These are phyloP conservation scores for Brasilioporus rufonigricans DNA, from an alignment of 768 basidiomycete genomes.

Conservation along the genomic window DNA sequence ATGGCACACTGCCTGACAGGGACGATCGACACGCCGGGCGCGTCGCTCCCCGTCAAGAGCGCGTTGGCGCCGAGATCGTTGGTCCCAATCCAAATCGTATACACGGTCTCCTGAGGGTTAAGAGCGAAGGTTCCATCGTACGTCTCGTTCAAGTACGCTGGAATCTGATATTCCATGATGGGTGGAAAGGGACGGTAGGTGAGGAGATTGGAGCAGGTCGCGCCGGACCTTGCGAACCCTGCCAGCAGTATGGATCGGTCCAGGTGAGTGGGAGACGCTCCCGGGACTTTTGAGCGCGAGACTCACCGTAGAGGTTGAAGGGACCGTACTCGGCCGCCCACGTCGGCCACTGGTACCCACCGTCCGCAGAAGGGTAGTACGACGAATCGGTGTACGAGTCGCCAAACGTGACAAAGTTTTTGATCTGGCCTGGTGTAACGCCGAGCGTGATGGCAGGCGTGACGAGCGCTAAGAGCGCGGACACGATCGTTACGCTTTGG, in stretches of 20 bases:
- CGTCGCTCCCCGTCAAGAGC: slow-evolving; percentile 50
- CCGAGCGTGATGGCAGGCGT: slow-evolving; percentile 15
- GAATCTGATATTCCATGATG: slow-evolving; percentile 48
- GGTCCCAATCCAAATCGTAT: slow-evolving; percentile 68
- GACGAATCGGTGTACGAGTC: slow-evolving; percentile 63
- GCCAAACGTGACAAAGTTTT: slow-evolving; percentile 65
- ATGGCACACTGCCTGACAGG: slow-evolving; percentile 57
- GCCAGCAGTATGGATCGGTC: not conserved
- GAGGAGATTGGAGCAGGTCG: slow-evolving; percentile 62
- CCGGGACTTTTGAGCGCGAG: not conserved
- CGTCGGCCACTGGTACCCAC: slow-evolving; percentile 57
- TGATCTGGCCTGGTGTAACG: slow-evolving; percentile 46
- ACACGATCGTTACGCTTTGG: slow-evolving; percentile 1
- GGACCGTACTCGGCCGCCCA: slow-evolving; percentile 56
- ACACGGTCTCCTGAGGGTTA: slow-evolving; percentile 48
- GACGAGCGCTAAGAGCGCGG: slow-evolving; percentile 11
- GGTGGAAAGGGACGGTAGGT: slow-evolving; percentile 58
- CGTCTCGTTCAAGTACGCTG: slow-evolving; percentile 45
- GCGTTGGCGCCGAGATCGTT: slow-evolving; percentile 59
- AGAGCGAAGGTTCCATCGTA: slow-evolving; percentile 39
- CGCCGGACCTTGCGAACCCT: slow-evolving; percentile 56
- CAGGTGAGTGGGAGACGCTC: not conserved
- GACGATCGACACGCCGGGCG: slow-evolving; percentile 49
- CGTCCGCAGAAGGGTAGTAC: slow-evolving; percentile 31
- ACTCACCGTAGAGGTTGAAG: slow-evolving; percentile 46